Evolutionary conservation across 305 asterid species (phyloP).

Genomic region (Nicotiana rustica): DNA sequence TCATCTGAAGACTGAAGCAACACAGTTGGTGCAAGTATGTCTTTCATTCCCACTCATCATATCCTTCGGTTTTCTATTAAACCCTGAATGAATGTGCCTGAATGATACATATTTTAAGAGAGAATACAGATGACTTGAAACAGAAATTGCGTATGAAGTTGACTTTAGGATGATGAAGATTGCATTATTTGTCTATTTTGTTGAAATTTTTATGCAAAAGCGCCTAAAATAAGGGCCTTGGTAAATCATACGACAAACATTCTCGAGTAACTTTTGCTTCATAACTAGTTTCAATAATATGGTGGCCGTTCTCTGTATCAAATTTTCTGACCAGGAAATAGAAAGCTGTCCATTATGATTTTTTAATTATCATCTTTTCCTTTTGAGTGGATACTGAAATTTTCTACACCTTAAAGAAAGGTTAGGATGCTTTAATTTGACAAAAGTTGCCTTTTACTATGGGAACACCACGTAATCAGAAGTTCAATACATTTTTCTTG

Average conservation of each 20-base stretch:
- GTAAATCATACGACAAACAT: slow-evolving; percentile 15
- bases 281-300: slow-evolving; percentile 21
- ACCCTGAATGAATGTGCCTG: slow-evolving; percentile 31
- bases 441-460: background rate
- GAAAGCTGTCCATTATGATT: slow-evolving; percentile 20
- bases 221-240: slow-evolving; percentile 15
- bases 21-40: slow-evolving; percentile 89
- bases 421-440: background rate
- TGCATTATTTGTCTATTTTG: slow-evolving; percentile 3
- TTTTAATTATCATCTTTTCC: slow-evolving; percentile 10
- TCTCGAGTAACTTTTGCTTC: slow-evolving; percentile 11
- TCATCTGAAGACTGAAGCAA: slow-evolving; percentile 80
- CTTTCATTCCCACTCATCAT: slow-evolving; percentile 33
- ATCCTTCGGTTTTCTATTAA: slow-evolving; percentile 19
- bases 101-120: background rate
- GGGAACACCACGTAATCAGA: slow-evolving; percentile 6
- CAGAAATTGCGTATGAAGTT: slow-evolving; percentile 29
- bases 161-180: slow-evolving; percentile 17
- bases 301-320: slow-evolving; percentile 14
- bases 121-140: background rate
- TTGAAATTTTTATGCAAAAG: slow-evolving; percentile 21
- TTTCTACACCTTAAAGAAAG: background rate
- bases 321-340: slow-evolving; percentile 12
- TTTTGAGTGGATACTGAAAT: slow-evolving; percentile 20
- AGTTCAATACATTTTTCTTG: background rate